A percentile compares a stretch with the other conserved stretches of the same genome.
phyloP scores from a whole-genome alignment of 2,329 filamentous ascomycete species.

The Fonsecaea pedrosoi region DNA sequence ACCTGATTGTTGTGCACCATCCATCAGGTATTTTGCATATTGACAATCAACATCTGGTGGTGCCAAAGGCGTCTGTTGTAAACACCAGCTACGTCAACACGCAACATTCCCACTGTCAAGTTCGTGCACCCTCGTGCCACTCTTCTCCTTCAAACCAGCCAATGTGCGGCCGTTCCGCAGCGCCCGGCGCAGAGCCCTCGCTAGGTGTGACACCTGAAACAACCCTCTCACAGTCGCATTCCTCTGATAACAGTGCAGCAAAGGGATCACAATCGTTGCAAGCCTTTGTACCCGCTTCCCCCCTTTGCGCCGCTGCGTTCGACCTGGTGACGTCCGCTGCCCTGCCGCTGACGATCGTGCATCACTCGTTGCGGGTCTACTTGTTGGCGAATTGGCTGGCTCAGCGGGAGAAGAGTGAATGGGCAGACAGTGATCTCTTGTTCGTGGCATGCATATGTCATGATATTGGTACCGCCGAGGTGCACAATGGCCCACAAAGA shows the following conservation, averaged over 20 bases:
- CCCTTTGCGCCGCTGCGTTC: conserved; percentile 25
- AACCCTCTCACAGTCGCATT: conserved; percentile 23
- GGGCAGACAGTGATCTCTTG: conserved; percentile 37
- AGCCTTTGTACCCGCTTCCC: conserved; percentile 25
- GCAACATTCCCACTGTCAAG: conserved; percentile 8
- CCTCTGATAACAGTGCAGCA: conserved; percentile 12
- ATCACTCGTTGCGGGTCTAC: conserved; percentile 43
- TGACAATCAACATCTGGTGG: conserved; percentile 13
- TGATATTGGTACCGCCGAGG: conserved; percentile 44
- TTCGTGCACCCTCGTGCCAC: conserved; percentile 14
- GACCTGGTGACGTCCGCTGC: conserved; percentile 31
- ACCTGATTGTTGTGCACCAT: conserved; percentile 12
- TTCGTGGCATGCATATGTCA: conserved; percentile 47
- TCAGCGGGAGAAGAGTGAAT: conserved; percentile 31
- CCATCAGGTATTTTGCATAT: conserved; percentile 13
- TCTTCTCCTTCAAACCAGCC: conserved; percentile 17
- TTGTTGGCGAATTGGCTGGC: conserved; percentile 40
- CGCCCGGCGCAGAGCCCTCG: conserved; percentile 15
- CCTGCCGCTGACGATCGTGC: conserved; percentile 40
- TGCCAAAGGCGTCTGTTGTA: conserved; percentile 6
- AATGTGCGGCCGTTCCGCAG: conserved; percentile 81
- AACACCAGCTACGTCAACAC: conserved; percentile 13
- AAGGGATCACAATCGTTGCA: conserved; percentile 10
- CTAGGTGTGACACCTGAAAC: conserved; percentile 33
- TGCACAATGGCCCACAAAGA: conserved; percentile 46